Evolutionary conservation across 2,329 filamentous ascomycete genomes (phyloP).

Genomic region (Teratosphaeria nubilosa): DNA sequence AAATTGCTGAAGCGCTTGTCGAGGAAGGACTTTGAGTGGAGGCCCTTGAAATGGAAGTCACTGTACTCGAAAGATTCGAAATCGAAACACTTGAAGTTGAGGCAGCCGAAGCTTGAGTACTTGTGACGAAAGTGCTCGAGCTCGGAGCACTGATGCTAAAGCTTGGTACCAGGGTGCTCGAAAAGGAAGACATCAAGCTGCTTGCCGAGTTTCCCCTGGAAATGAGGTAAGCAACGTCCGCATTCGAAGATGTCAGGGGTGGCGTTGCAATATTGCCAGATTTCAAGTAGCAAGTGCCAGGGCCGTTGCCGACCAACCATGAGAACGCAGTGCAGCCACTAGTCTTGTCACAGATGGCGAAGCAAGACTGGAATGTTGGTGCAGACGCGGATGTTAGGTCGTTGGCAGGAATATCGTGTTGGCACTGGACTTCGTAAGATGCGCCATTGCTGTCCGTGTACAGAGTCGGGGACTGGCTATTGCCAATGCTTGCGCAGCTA

Average conservation of each 20-base stretch:
- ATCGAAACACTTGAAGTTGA: background rate
- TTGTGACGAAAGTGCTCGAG: background rate
- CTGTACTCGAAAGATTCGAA: background rate
- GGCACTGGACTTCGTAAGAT: constrained; percentile 2
- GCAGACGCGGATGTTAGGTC: background rate
- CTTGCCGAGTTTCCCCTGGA: background rate
- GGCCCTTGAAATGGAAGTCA: background rate
- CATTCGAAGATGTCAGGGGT: background rate
- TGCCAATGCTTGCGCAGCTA: background rate
- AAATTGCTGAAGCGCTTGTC: background rate
- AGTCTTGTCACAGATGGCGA: constrained; percentile 13
- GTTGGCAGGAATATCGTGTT: background rate
- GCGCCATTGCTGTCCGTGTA: constrained; percentile 4
- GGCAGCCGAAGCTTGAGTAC: background rate
- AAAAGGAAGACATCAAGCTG: background rate
- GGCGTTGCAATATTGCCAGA: background rate
- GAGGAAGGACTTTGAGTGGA: background rate
- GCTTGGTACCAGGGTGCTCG: background rate
- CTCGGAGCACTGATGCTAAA: background rate
- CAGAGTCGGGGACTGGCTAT: background rate
- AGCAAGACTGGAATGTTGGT: constrained; percentile 4
- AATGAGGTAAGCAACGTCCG: background rate
- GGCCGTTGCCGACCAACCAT: constrained; percentile 9
- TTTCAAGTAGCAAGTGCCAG: constrained; percentile 11
- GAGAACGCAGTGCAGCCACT: constrained; percentile 12